Evolutionary conservation across 2,329 filamentous ascomycete genomes (phyloP).

Genomic region (Talaromyces sp.): DNA sequence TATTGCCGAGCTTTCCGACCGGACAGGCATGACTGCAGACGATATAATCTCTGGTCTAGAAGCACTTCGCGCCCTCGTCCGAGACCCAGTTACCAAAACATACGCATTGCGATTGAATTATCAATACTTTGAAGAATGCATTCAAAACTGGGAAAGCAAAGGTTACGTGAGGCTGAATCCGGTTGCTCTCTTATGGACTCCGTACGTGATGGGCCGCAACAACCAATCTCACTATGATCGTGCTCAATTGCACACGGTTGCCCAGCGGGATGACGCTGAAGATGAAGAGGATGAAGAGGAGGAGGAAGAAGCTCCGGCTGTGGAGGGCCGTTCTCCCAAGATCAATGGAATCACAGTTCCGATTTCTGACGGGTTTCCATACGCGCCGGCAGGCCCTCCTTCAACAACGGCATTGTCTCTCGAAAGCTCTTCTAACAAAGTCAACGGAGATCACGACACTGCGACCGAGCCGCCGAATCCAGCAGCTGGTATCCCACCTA

Average conservation of each 20-base stretch:
- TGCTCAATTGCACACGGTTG: slow-evolving; percentile 78
- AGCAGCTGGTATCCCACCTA: slow-evolving; percentile 34
- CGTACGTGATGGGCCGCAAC: slow-evolving; percentile 89
- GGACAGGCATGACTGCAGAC: slow-evolving; percentile 92
- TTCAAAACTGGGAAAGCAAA: slow-evolving; percentile 83
- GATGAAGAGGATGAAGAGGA: slow-evolving; percentile 15
- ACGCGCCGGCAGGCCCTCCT: slow-evolving; percentile 30
- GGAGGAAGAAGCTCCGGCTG: slow-evolving; percentile 9
- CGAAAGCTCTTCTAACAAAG: slow-evolving; percentile 14
- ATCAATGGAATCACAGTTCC: slow-evolving; percentile 10
- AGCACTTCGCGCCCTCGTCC: slow-evolving; percentile 79
- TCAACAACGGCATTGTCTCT: slow-evolving; percentile 24
- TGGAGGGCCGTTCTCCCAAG: not conserved
- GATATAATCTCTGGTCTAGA: slow-evolving; percentile 94
- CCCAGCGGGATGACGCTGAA: slow-evolving; percentile 71
- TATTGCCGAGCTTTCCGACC: slow-evolving; percentile 61
- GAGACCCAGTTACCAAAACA: slow-evolving; percentile 79
- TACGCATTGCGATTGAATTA: slow-evolving; percentile 88
- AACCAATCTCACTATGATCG: slow-evolving; percentile 79
- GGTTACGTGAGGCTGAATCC: slow-evolving; percentile 80
- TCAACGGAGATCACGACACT: slow-evolving; percentile 21
- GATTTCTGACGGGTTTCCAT: slow-evolving; percentile 14
- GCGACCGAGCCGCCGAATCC: slow-evolving; percentile 21
- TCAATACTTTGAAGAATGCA: slow-evolving; percentile 79
- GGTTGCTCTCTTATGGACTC: slow-evolving; percentile 83